Evolutionary conservation across 805 yeast genomes (phyloP), one percentile per base, ranked within the genome.

Genomic region (Pichia cabralensis): DNA sequence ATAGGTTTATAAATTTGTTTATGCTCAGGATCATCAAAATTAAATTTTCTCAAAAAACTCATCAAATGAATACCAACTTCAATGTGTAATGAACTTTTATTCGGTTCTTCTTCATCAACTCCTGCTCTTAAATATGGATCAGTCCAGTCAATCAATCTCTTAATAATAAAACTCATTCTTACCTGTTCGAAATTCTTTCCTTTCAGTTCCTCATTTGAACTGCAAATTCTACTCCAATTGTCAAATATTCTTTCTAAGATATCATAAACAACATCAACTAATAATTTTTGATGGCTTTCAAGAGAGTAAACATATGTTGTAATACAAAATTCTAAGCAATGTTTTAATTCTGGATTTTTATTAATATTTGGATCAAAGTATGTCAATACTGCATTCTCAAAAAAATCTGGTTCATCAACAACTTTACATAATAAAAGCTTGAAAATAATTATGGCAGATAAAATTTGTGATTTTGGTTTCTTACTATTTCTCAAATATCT

Each of bases 291-390:
- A 52, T 86, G 94, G 13, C 60, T 60, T 0, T 65, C 61, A 47
- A 78, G 86, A 22, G 94, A 80, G 49, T 75, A 80, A 25, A 92
- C 76, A 53, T 82, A 85, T 0, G 82, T 94, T 1, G 96, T 96
- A 13, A 88, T 65, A 52, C 95, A 86, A 49, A 83, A 88, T 8
- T 92, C 74, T 39, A 88, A 69, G 1, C 82, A 81, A 54, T 88
- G 96, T 31, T 76, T 65, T 41, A 88, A 61, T 12, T 76, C 71
- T 37, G 72, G 78, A 46, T 84, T 84, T 5, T 63, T 57, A 5
- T 71, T 56, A 35, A 78, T 77, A 4, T 61, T 55, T 0, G 92
- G 86, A 34, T 80, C 76, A 58, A 83, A 88, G 49, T 85, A 89
- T 1, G 81, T 69, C 34, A 82, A 55, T 4, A 86, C 58, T 35